Evolutionary conservation across 2,329 filamentous ascomycete genomes (phyloP).

Genomic region (Coniosporium tulheliwenetii): DNA sequence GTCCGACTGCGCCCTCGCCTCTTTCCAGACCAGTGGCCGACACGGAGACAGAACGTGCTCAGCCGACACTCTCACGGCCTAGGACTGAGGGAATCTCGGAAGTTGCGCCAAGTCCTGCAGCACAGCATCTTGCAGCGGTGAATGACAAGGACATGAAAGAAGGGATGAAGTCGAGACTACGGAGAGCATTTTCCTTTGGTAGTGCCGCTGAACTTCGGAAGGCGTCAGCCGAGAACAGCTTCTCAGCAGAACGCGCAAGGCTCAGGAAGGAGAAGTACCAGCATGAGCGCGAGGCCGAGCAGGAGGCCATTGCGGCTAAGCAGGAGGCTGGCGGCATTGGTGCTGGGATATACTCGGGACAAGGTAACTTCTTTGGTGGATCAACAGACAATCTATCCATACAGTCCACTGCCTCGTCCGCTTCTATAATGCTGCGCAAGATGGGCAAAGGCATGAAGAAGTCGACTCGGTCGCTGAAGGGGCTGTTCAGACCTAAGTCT

Average conservation of each 20-base stretch:
- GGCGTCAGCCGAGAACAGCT: conserved; percentile 49
- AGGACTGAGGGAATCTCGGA: conserved; percentile 2
- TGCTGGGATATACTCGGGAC: conserved; percentile 81
- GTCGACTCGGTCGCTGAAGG: conserved; percentile 75
- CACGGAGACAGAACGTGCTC: conserved; percentile 15
- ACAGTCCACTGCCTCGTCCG: conserved; percentile 77
- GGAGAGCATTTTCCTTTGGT: conserved; percentile 90
- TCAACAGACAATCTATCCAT: conserved; percentile 93
- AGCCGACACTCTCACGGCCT: conserved; percentile 9
- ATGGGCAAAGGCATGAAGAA: conserved; percentile 99
- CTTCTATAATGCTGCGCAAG: conserved; percentile 89
- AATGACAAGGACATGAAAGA: conserved; percentile 64
- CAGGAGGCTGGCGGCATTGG: conserved; percentile 89
- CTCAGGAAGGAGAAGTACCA: conserved; percentile 11
- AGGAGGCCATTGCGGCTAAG: conserved; percentile 77
- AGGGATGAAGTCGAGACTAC: conserved; percentile 74
- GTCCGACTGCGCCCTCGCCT: conserved; percentile 27
- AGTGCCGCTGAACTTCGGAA: conserved; percentile 82
- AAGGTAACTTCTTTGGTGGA: conserved; percentile 68
- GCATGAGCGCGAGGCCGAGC: conserved; percentile 69
- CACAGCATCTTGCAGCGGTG: conserved; percentile 73
- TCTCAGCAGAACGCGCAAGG: conserved; percentile 13
- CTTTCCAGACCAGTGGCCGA: conserved; percentile 27
- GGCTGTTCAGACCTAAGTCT: conserved; percentile 89
- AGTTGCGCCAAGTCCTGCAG: conserved; percentile 46